phyloP scores from a whole-genome alignment of 129 eudicot species.

The Tagetes erecta region DNA sequence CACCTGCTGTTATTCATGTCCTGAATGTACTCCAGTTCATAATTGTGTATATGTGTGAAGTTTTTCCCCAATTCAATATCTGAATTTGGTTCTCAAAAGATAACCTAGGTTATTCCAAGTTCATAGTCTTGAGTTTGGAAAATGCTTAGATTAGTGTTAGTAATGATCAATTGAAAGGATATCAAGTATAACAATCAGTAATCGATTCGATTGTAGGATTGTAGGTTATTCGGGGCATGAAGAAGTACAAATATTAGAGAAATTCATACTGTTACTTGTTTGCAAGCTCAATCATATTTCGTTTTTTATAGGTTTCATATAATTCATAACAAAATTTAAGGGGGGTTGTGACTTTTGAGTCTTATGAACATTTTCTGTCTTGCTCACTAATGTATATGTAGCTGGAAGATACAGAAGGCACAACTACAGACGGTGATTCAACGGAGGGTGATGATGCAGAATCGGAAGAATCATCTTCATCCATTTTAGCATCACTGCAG shows the following conservation, averaged over 20 bases:
- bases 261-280: too few species aligned
- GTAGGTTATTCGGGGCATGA: too few species aligned
- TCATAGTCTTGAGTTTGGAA: not conserved
- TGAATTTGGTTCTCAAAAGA: slow-evolving; percentile 5
- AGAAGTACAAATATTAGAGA: too few species aligned
- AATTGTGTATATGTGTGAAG: not conserved
- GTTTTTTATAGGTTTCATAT: too few species aligned
- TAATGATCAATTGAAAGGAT: not conserved
- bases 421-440: slow-evolving; percentile 35
- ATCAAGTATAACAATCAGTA: not conserved
- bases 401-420: slow-evolving; percentile 38
- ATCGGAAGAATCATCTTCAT: slow-evolving; percentile 48
- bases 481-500: slow-evolving; percentile 48
- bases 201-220: too few species aligned
- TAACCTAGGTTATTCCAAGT: slow-evolving; percentile 2
- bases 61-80: not conserved
- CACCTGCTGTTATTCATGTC: not conserved
- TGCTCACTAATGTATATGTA: slow-evolving; percentile 16
- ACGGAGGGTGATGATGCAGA: slow-evolving; percentile 40
- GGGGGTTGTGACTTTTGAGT: not conserved
- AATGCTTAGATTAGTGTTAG: not conserved
- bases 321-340: too few species aligned
- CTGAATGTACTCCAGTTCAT: not conserved
- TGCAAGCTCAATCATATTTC: too few species aligned
- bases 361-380: not conserved